A percentile compares a stretch with the other conserved stretches of the same genome.
phyloP scores from a whole-genome alignment of 768 basidiomycete species.

The Russula virescens region DNA sequence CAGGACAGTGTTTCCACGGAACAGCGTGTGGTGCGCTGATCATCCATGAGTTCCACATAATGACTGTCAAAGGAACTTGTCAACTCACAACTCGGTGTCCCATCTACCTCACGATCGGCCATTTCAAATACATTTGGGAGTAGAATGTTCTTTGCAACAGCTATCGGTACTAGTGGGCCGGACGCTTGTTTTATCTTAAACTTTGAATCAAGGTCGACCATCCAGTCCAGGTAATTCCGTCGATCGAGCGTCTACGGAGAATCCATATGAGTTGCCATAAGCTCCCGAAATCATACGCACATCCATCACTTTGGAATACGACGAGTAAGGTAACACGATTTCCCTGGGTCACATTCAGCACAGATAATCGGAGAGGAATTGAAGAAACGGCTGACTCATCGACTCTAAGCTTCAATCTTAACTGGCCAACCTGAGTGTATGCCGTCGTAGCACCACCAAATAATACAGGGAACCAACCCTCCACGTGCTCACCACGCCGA shows the following conservation, averaged over 20 bases:
- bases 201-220: conserved; percentile 61
- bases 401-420: conserved; percentile 65
- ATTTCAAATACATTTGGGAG: conserved; percentile 66
- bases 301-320: conserved; percentile 55
- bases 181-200: conserved; percentile 61
- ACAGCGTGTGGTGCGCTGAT: conserved; percentile 70
- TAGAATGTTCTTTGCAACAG: conserved; percentile 58
- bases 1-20: conserved; percentile 52
- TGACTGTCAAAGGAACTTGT: not conserved
- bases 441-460: conserved; percentile 42
- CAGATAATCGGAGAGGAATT: not conserved
- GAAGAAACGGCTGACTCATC: conserved; percentile 55
- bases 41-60: conserved; percentile 7
- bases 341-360: conserved; percentile 44
- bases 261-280: conserved; percentile 5
- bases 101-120: conserved; percentile 65
- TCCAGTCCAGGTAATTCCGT: conserved; percentile 69
- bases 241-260: conserved; percentile 43
- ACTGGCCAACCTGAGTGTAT: conserved; percentile 65
- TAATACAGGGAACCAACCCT: conserved; percentile 82
- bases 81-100: conserved; percentile 55
- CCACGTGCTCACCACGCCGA: conserved; percentile 63
- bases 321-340: conserved; percentile 64
- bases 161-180: conserved; percentile 58
- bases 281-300: conserved; percentile 35